A percentile compares a stretch with the other conserved stretches of the same genome.
phyloP scores from a whole-genome alignment of 805 yeast species.

The Candida tammaniensis region DNA sequence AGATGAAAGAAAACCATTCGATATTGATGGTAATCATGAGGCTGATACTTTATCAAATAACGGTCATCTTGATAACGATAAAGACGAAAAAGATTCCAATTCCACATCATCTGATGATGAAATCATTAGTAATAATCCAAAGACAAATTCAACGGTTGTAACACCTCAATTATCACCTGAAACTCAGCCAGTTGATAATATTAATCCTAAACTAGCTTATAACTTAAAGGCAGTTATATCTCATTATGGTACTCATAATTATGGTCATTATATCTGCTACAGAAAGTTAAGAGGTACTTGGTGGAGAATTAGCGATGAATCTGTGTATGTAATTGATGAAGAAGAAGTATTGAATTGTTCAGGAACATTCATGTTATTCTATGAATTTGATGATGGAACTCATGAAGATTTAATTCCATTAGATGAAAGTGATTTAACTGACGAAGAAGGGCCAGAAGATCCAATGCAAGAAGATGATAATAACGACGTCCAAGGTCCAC shows the following conservation, averaged over 20 bases:
- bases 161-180: constrained; percentile 11
- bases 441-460: constrained; percentile 17
- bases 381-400: constrained; percentile 50
- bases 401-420: constrained; percentile 18
- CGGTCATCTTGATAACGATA: background rate
- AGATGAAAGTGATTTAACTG: constrained; percentile 14
- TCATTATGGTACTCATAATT: constrained; percentile 94
- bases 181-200: background rate
- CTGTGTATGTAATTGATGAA: constrained; percentile 76
- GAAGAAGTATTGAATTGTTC: constrained; percentile 76
- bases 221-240: constrained; percentile 81
- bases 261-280: constrained; percentile 94
- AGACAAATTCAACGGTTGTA: constrained; percentile 8
- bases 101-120: constrained; percentile 11
- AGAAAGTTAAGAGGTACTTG: constrained; percentile 79
- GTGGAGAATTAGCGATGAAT: constrained; percentile 96
- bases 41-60: background rate
- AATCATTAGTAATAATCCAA: constrained; percentile 7
- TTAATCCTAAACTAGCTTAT: constrained; percentile 52
- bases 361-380: constrained; percentile 91
- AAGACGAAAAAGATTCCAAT: constrained; percentile 9
- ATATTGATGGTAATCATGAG: background rate
- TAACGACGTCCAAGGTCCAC: background rate
- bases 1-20: constrained; percentile 28
- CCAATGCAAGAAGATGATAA: background rate